Evolutionary conservation across 2,329 filamentous ascomycete genomes (phyloP), one percentile per base, ranked within the genome.

Genomic region (Neocatenulostroma microsporum): DNA sequence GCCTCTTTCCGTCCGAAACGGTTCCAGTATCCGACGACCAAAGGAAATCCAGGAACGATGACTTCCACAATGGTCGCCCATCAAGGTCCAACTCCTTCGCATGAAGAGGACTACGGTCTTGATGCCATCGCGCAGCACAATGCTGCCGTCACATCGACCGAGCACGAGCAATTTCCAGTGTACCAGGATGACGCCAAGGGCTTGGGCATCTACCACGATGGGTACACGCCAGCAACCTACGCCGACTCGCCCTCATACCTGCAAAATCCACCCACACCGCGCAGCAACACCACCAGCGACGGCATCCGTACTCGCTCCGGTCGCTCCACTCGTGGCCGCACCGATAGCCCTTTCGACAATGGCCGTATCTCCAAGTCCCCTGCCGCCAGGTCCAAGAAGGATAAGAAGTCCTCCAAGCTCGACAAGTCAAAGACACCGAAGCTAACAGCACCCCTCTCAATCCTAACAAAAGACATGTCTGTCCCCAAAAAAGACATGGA

Each of bases 401-500:
- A 63, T 36, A 67, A 63, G 51, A 61, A 57, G 21, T n/a, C n/a
- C n/a, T 55, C 53, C 44, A 70, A 66, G 47, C 52, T 56, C 28
- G 62, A 64, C 30, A 68, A 62, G 54, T 57, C 62, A 37, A 62
- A 62, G 54, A 64, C 69, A 14, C 72, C 73, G 2, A 72, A 71
- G 44, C 64, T 89, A 23, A 72, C 72, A 3, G 73, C 72, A 36
- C 82, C 85, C 0, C 66, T 93, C 38, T 88, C 82, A 52, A 70
- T 79, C 44, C 59, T 89, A 46, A 84, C 82, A 4, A 74, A 71
- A 47, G 70, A 80, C 36, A 69, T 75, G 44, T 57, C 72, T 37
- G 70, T 86, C 25, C 72, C 76, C 0, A 68, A 93, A 32, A 74
- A 75, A 34, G 81, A 96, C 59, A 94, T 95, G 64, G 76, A 81